Percentiles rank a stretch among this genome's conserved stretches.
These are phyloP conservation scores for Trametes meyenii DNA, from an alignment of 768 basidiomycete genomes.

Conservation along the genomic window DNA sequence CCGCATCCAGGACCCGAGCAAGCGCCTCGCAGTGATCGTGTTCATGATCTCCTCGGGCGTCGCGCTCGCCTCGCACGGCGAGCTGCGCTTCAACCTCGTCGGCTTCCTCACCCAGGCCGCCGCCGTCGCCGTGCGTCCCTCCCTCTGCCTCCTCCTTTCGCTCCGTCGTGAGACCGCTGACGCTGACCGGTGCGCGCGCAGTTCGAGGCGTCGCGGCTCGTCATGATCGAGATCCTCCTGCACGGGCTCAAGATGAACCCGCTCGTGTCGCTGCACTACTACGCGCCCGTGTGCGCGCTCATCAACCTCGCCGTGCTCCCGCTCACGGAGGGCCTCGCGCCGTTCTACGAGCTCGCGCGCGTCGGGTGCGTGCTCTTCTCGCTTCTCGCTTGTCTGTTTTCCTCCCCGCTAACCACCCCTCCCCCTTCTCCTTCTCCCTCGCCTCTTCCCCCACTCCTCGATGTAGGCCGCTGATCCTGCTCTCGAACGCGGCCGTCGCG, in stretches of 20 bases:
- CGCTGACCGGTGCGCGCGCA: conserved; percentile 31
- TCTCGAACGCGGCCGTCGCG: conserved; percentile 85
- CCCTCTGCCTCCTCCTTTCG: background rate
- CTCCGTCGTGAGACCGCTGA: background rate
- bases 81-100: conserved; percentile 79
- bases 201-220: conserved; percentile 93
- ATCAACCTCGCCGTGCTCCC: conserved; percentile 88
- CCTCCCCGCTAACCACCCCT: background rate
- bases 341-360: conserved; percentile 71
- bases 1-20: conserved; percentile 86
- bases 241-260: conserved; percentile 99
- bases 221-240: conserved; percentile 94
- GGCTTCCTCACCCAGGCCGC: conserved; percentile 89
- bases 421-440: background rate
- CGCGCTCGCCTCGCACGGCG: conserved; percentile 87
- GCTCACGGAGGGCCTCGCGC: conserved; percentile 89
- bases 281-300: conserved; percentile 90
- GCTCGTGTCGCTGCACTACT: conserved; percentile 92
- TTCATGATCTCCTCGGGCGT: conserved; percentile 91
- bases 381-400: too few relatives aligned
- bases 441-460: background rate
- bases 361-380: conserved; percentile 31
- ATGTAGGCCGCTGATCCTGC: conserved; percentile 69
- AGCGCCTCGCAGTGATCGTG: conserved; percentile 80
- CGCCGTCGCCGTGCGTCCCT: conserved; percentile 73